Evolutionary conservation across 805 yeast genomes (phyloP).

Genomic region (Komagataella kurtzmanii): DNA sequence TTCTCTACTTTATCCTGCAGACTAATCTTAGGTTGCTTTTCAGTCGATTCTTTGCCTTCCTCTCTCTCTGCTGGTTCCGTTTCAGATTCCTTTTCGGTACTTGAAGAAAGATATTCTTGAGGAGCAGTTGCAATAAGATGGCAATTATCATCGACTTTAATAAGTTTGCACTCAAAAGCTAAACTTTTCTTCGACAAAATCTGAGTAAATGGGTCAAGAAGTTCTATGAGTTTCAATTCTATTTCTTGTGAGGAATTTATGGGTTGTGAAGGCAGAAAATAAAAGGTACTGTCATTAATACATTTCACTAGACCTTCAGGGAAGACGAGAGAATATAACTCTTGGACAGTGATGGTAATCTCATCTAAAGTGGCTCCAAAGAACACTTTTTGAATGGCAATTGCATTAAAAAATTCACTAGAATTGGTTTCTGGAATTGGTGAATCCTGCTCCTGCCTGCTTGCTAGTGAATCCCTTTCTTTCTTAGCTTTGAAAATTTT

Average conservation of each 20-base stretch:
- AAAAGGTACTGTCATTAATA: neutral
- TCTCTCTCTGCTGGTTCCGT: neutral
- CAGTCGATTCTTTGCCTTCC: neutral
- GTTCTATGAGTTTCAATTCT: neutral
- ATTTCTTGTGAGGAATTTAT: neutral
- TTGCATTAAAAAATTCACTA: constrained; percentile 32
- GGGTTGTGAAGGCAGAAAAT: neutral
- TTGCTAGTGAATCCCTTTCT: constrained; percentile 1
- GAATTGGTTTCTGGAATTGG: constrained; percentile 3
- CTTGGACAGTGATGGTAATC: neutral
- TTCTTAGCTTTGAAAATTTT: constrained; percentile 11
- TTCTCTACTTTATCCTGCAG: neutral
- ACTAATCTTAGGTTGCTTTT: neutral
- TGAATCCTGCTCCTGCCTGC: constrained; percentile 9
- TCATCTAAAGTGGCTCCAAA: constrained; percentile 37
- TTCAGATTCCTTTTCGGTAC: neutral
- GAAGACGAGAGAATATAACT: neutral
- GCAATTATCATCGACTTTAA: neutral
- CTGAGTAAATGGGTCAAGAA: neutral
- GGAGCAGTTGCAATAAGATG: neutral
- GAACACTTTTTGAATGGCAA: constrained; percentile 37
- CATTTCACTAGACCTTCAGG: neutral
- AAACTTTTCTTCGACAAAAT: neutral
- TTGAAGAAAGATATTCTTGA: neutral
- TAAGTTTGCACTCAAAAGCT: neutral